Evolutionary conservation across 148 eudicot genomes (phyloP).

Genomic region (Vaccinium corymbosum): DNA sequence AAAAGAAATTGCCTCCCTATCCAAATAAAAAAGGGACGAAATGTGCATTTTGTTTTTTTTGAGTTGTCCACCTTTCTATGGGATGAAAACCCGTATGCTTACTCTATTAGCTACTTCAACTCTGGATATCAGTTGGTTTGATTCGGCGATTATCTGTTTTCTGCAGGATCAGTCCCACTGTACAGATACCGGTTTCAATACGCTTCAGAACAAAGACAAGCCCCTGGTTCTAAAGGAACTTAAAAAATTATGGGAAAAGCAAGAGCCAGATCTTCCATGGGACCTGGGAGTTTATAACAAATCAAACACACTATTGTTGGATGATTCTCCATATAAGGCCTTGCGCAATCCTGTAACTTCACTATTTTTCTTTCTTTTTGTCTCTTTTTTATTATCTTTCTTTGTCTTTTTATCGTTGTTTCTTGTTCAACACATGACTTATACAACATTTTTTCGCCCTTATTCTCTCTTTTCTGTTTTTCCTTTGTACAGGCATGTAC

Average conservation of each 20-base stretch:
- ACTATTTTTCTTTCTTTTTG: constrained; percentile 1
- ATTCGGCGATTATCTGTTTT: constrained; percentile 12
- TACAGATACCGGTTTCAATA: constrained; percentile 54
- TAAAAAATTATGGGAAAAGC: constrained; percentile 60
- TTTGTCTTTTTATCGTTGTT: not conserved
- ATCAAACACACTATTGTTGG: constrained; percentile 74
- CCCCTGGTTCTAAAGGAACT: constrained; percentile 85
- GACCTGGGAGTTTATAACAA: constrained; percentile 58
- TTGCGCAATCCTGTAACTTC: constrained; percentile 73
- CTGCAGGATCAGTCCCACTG: constrained; percentile 77
- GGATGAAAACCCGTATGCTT: not conserved
- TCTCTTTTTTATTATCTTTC: not conserved
- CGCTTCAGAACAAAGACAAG: constrained; percentile 52
- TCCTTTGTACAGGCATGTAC: constrained; percentile 50
- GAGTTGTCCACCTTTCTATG: not conserved
- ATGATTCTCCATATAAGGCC: constrained; percentile 95
- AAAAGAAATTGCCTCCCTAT: not conserved
- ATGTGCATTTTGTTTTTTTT: not conserved
- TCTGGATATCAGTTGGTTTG: constrained; percentile 2
- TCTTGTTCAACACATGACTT: not conserved
- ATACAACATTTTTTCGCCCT: not conserved
- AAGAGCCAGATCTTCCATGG: constrained; percentile 60
- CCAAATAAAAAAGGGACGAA: not conserved
- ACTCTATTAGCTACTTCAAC: not conserved
- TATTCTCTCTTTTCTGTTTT: not conserved